Conservation (phyloP, 345 rosid genomes). For the Aurinia saxatilis region DNA sequence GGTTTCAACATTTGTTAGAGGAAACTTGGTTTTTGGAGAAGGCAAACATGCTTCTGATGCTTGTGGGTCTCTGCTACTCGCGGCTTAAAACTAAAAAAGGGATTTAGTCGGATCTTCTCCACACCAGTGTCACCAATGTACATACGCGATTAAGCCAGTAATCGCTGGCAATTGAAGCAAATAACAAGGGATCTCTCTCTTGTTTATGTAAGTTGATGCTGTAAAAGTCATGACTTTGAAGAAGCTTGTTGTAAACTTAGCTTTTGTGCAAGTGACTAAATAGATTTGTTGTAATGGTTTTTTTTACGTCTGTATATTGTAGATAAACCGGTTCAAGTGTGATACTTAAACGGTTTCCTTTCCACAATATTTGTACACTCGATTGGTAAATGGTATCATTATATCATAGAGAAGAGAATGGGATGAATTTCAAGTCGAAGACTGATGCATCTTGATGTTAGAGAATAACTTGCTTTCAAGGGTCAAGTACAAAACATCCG, state of each 20-base stretch:
- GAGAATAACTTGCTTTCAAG: too few relatives aligned
- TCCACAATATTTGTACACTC: too few relatives aligned
- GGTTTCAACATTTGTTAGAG: constrained; percentile 72
- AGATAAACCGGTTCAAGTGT: not conserved
- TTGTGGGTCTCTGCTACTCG: constrained; percentile 65
- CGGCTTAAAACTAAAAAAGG: constrained; percentile 22
- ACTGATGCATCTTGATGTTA: too few relatives aligned
- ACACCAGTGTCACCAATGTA: not conserved
- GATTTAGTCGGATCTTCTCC: not conserved
- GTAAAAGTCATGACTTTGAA: not conserved
- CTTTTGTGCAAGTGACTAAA: not conserved
- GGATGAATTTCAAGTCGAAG: too few relatives aligned
- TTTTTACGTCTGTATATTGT: not conserved
- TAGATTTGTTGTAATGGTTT: constrained; percentile 1
- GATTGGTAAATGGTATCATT: too few relatives aligned
- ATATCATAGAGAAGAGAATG: too few relatives aligned
- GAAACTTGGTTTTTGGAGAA: constrained; percentile 76
- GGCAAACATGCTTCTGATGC: constrained; percentile 78
- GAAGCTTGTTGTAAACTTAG: constrained; percentile 3
- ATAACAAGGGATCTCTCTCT: not conserved
- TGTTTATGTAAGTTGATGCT: not conserved
- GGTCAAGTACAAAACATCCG: too few relatives aligned
- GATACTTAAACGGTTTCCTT: not conserved
- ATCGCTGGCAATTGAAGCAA: not conserved
- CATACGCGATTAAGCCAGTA: not conserved